Evolutionary conservation across 371 early-diverging fungal genomes (phyloP), one percentile per base, ranked within the genome.

Genomic region (Mortierella sp.): DNA sequence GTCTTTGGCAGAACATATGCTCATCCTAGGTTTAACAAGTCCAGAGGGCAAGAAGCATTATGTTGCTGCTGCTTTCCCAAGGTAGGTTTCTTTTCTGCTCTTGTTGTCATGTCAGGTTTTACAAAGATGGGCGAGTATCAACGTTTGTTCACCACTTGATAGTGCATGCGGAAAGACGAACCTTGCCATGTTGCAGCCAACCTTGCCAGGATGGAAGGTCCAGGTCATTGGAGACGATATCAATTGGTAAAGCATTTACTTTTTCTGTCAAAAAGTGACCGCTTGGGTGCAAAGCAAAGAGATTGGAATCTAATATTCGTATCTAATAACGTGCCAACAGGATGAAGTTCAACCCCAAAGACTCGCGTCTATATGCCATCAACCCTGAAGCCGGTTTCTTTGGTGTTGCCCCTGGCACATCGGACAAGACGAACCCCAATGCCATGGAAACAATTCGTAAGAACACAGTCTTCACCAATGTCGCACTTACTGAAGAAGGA

Each of bases 301-400:
- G 4, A 34, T 34, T n/a, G n/a, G n/a, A n/a, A n/a, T n/a, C n/a
- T n/a, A n/a, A n/a, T n/a, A n/a, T n/a, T n/a, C n/a, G 34, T 7
- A 34, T 34, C 34, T 34, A 34, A 34, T 34, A 34, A 34, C 10
- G 10, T 34, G 34, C 34, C 34, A 12, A 3, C 57, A 76, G 76
- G 76, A 67, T 82, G 78, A 82, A 67, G 31, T 62, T 82, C 61
- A 78, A 68, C 34, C 62, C 65, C 16, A 56, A 69, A 38, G 82
- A 82, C 54, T 74, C 78, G n/a, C 64, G 76, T n/a, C 52, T 82
- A 26, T 81, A 79, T 60, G 82, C 82, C n/a, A 82, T 82, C 52
- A 82, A 82, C 47, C 82, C 82, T 26, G 82, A 82, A 79, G 69
- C 79, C 53, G 82, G 82, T 50, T 82, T 82, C 80, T 82, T 82